Conservation (phyloP, 768 basidiomycete genomes). For the Lentinula raphanica region DNA sequence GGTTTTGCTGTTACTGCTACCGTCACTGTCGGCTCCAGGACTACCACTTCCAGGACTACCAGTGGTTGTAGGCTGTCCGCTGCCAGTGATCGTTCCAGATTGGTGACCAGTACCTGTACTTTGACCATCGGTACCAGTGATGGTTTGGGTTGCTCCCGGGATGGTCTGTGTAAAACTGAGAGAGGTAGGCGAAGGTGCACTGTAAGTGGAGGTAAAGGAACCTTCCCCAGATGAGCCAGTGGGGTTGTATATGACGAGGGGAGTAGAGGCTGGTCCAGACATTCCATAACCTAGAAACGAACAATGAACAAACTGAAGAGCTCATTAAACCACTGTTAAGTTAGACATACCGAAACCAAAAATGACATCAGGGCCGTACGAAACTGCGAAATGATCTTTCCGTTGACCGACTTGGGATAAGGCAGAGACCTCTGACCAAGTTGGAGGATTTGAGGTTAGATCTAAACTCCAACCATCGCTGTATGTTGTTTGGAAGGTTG, state of each 20-base stretch:
- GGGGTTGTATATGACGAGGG: conserved; percentile 50
- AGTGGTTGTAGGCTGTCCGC: conserved; percentile 17
- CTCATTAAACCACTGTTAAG: too few species aligned
- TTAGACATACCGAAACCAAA: conserved; percentile 70
- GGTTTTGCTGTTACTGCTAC: conserved; percentile 19
- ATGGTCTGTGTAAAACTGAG: conserved; percentile 28
- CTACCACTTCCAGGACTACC: conserved; percentile 15
- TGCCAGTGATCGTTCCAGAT: conserved; percentile 13
- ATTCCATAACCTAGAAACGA: conserved; percentile 47
- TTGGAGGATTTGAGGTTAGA: conserved; percentile 47
- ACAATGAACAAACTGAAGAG: too few species aligned
- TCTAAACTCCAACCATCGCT: conserved; percentile 71
- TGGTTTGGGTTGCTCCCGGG: conserved; percentile 28
- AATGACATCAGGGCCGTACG: conserved; percentile 54
- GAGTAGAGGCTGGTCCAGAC: conserved; percentile 47
- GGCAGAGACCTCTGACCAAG: conserved; percentile 49
- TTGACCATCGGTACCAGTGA: background rate
- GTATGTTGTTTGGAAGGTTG: conserved; percentile 44
- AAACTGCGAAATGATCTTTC: conserved; percentile 71
- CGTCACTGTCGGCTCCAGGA: conserved; percentile 9
- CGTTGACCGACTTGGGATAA: conserved; percentile 58
- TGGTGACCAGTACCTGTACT: conserved; percentile 1
- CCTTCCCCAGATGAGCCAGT: conserved; percentile 16
- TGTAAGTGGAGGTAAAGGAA: conserved; percentile 38
- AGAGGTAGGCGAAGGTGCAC: conserved; percentile 27